Evolutionary conservation across 2,329 filamentous ascomycete genomes (phyloP).

Genomic region (Colletotrichum ledebouriae): DNA sequence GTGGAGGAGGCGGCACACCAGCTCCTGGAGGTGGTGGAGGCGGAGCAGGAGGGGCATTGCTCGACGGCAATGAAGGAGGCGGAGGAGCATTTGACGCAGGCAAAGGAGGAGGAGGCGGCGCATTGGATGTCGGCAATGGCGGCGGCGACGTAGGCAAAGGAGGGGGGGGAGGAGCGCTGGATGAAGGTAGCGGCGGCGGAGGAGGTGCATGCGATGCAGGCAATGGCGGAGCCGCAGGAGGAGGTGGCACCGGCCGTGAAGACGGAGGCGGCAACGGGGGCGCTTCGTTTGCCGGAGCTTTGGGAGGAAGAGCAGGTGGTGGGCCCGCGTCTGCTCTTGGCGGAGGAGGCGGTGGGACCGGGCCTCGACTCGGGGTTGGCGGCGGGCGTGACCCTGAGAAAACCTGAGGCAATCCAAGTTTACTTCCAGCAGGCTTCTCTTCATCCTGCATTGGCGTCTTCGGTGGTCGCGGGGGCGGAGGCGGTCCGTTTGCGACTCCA

Average conservation of each 20-base stretch:
- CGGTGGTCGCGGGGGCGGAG: slow-evolving; percentile 76
- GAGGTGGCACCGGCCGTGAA: slow-evolving; percentile 66
- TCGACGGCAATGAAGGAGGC: slow-evolving; percentile 56
- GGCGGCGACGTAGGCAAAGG: slow-evolving; percentile 49
- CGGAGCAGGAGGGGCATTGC: slow-evolving; percentile 51
- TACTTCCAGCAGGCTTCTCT: slow-evolving; percentile 64
- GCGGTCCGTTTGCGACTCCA: slow-evolving; percentile 61
- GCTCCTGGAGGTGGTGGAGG: slow-evolving; percentile 57
- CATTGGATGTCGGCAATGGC: slow-evolving; percentile 35
- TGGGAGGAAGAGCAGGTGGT: slow-evolving; percentile 63
- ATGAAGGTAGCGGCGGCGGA: slow-evolving; percentile 51
- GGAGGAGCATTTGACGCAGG: slow-evolving; percentile 52
- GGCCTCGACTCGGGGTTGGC: slow-evolving; percentile 79
- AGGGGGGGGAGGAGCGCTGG: slow-evolving; percentile 52
- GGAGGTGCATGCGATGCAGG: no score
- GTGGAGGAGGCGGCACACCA: slow-evolving; percentile 52
- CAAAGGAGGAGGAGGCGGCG: slow-evolving; percentile 54
- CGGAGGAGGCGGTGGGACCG: slow-evolving; percentile 80
- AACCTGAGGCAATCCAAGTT: slow-evolving; percentile 83
- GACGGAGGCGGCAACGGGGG: slow-evolving; percentile 66
- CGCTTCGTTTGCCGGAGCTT: slow-evolving; percentile 58
- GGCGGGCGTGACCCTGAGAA: slow-evolving; percentile 79
- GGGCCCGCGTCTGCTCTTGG: slow-evolving; percentile 52
- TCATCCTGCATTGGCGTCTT: slow-evolving; percentile 80
- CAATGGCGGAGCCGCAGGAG: slow-evolving; percentile 57